Conservation (phyloP, 2,329 filamentous ascomycete species). For the Clarireedia paspali region DNA sequence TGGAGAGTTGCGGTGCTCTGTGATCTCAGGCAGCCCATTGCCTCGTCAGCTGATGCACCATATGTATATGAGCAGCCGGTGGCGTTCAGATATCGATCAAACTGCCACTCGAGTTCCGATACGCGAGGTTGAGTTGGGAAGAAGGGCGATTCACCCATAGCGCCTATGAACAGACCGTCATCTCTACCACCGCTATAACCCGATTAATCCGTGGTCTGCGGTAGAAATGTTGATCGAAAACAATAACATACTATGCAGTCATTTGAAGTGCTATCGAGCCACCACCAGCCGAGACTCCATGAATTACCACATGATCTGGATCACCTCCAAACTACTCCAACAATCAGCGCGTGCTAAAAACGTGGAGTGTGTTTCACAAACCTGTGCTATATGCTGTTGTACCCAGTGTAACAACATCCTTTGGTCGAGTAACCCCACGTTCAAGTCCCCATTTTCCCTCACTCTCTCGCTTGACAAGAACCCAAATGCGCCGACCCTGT, state of each 20-base stretch:
- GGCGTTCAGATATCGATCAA: constrained; percentile 30
- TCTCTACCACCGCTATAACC: constrained; percentile 20
- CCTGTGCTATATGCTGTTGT: constrained; percentile 46
- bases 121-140: constrained; percentile 34
- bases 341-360: background rate
- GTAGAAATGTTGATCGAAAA: background rate
- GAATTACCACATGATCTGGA: constrained; percentile 38
- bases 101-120: constrained; percentile 35
- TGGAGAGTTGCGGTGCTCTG: constrained; percentile 33
- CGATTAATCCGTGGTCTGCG: background rate
- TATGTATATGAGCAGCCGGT: constrained; percentile 26
- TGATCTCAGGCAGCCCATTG: constrained; percentile 32
- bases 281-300: constrained; percentile 41
- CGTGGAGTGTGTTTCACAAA: constrained; percentile 15
- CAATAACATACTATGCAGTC: constrained; percentile 20
- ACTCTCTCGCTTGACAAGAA: constrained; percentile 54
- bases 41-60: constrained; percentile 12
- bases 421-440: constrained; percentile 58
- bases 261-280: constrained; percentile 36
- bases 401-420: constrained; percentile 54
- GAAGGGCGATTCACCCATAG: constrained; percentile 30
- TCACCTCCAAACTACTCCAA: constrained; percentile 36
- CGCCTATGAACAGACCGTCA: constrained; percentile 24
- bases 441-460: constrained; percentile 47
- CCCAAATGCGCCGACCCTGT: constrained; percentile 54